A percentile compares a stretch with the other conserved stretches of the same genome.
Conservation (phyloP, 306 rosid species). For the Prunus davidiana region DNA sequence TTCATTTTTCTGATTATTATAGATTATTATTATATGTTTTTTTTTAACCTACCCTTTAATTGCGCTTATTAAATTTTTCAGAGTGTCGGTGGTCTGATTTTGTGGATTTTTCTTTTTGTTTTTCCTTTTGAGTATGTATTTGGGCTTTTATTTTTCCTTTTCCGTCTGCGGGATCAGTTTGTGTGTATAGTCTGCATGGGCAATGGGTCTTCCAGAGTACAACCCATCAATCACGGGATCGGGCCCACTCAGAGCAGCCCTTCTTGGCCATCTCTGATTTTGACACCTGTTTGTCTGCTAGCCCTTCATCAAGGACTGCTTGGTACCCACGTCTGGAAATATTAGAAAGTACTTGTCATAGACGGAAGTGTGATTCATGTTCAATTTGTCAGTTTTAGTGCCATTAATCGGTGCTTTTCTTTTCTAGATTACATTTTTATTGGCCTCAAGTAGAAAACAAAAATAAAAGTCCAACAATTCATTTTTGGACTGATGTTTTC, state of each 20-base stretch:
- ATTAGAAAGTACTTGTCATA: background rate
- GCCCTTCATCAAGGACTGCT: background rate
- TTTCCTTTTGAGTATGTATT: background rate
- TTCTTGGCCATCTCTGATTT: background rate
- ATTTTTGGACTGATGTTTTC: too few species aligned
- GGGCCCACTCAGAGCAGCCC: constrained; percentile 31
- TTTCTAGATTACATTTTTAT: background rate
- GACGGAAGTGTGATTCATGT: background rate
- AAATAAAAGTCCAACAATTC: background rate
- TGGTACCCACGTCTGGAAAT: background rate
- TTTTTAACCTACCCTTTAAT: constrained; percentile 6
- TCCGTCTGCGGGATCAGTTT: constrained; percentile 29
- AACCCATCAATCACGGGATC: constrained; percentile 59
- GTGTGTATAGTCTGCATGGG: constrained; percentile 17
- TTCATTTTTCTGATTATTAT: background rate
- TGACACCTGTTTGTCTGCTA: constrained; percentile 14
- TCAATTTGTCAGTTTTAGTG: background rate
- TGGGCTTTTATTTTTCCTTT: background rate
- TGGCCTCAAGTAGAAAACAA: too few species aligned
- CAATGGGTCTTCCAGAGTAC: constrained; percentile 28
- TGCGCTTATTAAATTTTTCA: constrained; percentile 1
- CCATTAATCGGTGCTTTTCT: background rate
- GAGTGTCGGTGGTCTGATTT: constrained; percentile 61
- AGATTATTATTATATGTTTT: background rate
- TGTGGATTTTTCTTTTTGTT: background rate